Evolutionary conservation across 2,329 filamentous ascomycete genomes (phyloP), one percentile per base, ranked within the genome.

Genomic region (Fonsecaea multimorphosa): DNA sequence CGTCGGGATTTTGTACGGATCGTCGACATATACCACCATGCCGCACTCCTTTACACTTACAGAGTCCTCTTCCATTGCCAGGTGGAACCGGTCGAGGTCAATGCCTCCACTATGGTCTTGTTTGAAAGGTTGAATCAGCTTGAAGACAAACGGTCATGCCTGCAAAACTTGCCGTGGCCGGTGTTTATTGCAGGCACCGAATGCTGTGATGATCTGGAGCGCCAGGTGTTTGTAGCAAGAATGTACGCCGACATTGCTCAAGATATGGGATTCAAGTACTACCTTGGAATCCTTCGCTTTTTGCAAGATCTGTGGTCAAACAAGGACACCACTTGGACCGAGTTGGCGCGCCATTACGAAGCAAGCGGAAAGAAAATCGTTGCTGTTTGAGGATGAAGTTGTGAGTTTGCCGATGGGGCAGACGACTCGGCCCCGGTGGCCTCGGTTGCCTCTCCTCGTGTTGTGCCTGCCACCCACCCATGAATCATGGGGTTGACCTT

Each of bases 101-200:
- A 38, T 24, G 58, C 64, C 29, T 67, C 67, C 12, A 53, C 67
- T 31, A 65, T 44, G 22, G 32, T 55, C 16, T 55, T 69, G 38
- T 67, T 69, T 56, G 64, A 70, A 61, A 24, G 61, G 62, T 44
- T 69, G 46, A 61, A 64, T 53, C 63, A 70, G 24, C 63, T 69
- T 40, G 67, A 69, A 60, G 64, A 69, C 44, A 62, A 44, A 29
- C 24, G 29, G 31, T 67, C 65, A 32, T 73, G 73, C 59, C 71
- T 69, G 9, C 73, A 74, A 31, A 70, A 74, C 58, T 63, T 74
- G 6, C 71, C 73, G 16, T 74, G 73, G 73, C 73, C 73, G 5
- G 60, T 72, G 0, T 73, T 74, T 9, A 70, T 74, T 31, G 72
- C 72, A 1, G 73, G 73, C 32, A 72, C 73, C 1, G 73, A 74